A percentile compares a stretch with the other conserved stretches of the same genome.
These are phyloP conservation scores for Kurtzmaniella quercitrusa DNA, from an alignment of 1,139 yeast species.

Conservation along the genomic window DNA sequence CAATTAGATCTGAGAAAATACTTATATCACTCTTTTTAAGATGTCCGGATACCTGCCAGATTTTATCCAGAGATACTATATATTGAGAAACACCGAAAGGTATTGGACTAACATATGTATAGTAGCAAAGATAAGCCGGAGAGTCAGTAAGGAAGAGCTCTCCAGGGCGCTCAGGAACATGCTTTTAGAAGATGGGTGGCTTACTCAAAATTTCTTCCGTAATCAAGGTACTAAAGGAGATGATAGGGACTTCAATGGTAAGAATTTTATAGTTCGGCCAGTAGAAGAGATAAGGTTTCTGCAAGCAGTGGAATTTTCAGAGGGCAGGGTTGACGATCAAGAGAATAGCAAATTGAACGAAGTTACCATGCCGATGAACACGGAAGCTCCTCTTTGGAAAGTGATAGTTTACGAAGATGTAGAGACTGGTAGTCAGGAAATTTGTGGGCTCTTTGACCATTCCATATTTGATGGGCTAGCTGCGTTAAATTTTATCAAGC, in stretches of 20 bases:
- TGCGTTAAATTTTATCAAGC: constrained; percentile 28
- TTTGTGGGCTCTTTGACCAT: constrained; percentile 31
- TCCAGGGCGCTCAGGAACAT: constrained; percentile 22
- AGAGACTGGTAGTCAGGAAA: constrained; percentile 10
- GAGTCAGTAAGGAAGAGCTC: constrained; percentile 14
- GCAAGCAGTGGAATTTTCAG: constrained; percentile 19
- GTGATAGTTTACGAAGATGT: constrained; percentile 18
- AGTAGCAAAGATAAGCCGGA: constrained; percentile 19
- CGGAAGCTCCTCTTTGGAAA: constrained; percentile 27
- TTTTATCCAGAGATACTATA: constrained; percentile 22
- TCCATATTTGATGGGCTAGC: constrained; percentile 33
- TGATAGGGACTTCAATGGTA: constrained; percentile 11
- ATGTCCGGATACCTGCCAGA: constrained; percentile 3
- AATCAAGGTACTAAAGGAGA: constrained; percentile 7
- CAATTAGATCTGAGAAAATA: too few species aligned
- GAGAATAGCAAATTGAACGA: constrained; percentile 16
- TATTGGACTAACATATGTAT: constrained; percentile 26
- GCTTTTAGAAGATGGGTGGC: constrained; percentile 18
- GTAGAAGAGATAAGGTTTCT: constrained; percentile 19
- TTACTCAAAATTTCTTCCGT: constrained; percentile 18
- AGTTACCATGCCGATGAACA: constrained; percentile 13
- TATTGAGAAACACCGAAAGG: constrained; percentile 20
- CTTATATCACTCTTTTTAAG: neutral
- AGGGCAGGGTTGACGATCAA: constrained; percentile 13
- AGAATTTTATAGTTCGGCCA: constrained; percentile 17